Evolutionary conservation across 169 alveolate genomes (phyloP).

Genomic region (Theileria luwenshuni): DNA sequence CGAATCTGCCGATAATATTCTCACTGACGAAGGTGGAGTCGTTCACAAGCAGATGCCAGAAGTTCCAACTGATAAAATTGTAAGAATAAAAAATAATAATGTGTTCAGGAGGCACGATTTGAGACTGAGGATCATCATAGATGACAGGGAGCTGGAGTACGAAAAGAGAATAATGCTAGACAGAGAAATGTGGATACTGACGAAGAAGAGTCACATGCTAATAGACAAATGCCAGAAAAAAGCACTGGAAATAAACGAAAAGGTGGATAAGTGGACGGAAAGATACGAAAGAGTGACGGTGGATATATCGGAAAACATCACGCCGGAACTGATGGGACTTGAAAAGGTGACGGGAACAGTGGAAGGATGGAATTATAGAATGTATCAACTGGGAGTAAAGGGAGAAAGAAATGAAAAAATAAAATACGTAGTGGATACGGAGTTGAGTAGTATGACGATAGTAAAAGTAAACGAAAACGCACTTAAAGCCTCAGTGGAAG

Average conservation of each 20-base stretch:
- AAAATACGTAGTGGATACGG: background rate
- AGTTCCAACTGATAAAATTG: too few species aligned
- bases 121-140: too few species aligned
- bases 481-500: background rate
- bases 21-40: too few species aligned
- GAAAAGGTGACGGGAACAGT: constrained; percentile 3
- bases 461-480: background rate
- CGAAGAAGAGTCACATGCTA: too few species aligned
- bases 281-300: background rate
- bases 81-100: too few species aligned
- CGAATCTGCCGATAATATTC: background rate
- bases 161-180: too few species aligned
- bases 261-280: background rate
- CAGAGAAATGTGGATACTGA: too few species aligned
- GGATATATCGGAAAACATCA: background rate
- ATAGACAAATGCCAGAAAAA: too few species aligned
- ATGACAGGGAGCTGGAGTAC: too few species aligned
- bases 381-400: background rate
- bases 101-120: too few species aligned
- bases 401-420: background rate
- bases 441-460: background rate
- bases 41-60: too few species aligned
- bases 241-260: background rate
- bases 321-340: background rate
- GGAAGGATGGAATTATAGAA: background rate